Evolutionary conservation across 176 grass and related monocot genomes (phyloP).

Genomic region (Ensete ventricosum): DNA sequence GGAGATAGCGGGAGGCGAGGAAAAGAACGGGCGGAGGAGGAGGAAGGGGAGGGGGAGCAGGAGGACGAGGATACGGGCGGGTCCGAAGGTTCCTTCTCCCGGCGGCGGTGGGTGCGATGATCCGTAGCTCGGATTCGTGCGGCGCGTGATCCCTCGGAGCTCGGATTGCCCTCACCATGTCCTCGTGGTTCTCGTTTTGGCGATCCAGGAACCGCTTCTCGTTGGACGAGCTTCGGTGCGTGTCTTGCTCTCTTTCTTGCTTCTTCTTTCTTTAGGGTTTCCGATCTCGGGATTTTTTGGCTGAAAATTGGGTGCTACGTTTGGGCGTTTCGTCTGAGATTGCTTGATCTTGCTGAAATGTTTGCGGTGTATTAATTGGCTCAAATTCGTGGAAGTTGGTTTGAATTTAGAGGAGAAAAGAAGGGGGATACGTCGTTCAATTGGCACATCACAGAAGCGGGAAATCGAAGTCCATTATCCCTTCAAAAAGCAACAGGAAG

Average conservation of each 20-base stretch:
- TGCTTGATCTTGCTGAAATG: neutral
- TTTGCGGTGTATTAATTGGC: neutral
- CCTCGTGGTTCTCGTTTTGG: constrained; percentile 88
- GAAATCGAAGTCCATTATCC: neutral
- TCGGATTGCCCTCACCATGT: constrained; percentile 13
- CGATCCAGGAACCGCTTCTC: constrained; percentile 88
- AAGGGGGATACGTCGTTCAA: neutral
- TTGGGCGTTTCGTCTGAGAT: neutral
- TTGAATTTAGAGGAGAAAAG: neutral
- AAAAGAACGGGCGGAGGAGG: constrained; percentile 1
- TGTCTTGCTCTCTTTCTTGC: neutral
- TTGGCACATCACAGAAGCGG: neutral
- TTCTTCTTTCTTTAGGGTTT: constrained; percentile 24
- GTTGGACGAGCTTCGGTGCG: constrained; percentile 88
- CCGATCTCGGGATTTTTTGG: neutral
- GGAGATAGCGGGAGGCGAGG: neutral
- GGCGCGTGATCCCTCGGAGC: constrained; percentile 6
- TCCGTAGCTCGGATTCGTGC: constrained; percentile 9
- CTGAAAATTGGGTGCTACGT: no score
- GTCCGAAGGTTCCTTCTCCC: neutral
- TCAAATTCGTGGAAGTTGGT: neutral
- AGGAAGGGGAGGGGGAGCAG: neutral
- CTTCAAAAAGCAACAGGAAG: neutral
- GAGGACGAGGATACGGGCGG: neutral
- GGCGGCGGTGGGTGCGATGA: neutral